Conservation (phyloP, 75 land plant genomes). For the Pinus tabuliformis region DNA sequence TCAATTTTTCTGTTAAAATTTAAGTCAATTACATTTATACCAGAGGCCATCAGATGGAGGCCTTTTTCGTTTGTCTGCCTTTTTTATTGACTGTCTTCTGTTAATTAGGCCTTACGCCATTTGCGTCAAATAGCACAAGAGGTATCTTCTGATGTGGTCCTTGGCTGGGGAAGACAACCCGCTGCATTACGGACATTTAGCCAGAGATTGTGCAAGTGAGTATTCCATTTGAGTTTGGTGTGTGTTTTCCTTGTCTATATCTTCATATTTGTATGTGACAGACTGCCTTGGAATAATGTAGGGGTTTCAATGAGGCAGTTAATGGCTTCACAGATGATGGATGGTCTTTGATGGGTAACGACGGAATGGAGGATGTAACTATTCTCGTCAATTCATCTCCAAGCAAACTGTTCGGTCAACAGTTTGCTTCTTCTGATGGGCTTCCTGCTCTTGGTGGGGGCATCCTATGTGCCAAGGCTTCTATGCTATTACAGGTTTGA, state of each 20-base stretch:
- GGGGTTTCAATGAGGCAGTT: constrained; percentile 98
- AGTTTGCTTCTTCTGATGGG: constrained; percentile 35
- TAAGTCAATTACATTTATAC: neutral
- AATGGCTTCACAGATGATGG: constrained; percentile 98
- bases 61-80: neutral
- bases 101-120: constrained; percentile 58
- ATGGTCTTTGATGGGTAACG: constrained; percentile 77
- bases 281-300: constrained; percentile 12
- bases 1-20: neutral
- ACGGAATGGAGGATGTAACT: constrained; percentile 93
- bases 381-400: constrained; percentile 66
- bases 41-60: neutral
- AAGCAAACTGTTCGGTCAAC: constrained; percentile 50
- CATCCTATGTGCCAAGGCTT: constrained; percentile 96
- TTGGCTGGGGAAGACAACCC: constrained; percentile 67
- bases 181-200: constrained; percentile 70
- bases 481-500: constrained; percentile 92
- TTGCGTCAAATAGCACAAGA: constrained; percentile 70
- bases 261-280: neutral
- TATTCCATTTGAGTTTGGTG: constrained; percentile 7
- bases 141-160: constrained; percentile 36
- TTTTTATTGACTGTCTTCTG: neutral
- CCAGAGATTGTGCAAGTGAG: constrained; percentile 66
- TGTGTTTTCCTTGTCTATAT: neutral
- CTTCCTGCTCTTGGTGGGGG: constrained; percentile 69